Base-by-base conservation (phyloP, 2,329 filamentous ascomycete genomes). In the Ophiostoma piceae region DNA sequence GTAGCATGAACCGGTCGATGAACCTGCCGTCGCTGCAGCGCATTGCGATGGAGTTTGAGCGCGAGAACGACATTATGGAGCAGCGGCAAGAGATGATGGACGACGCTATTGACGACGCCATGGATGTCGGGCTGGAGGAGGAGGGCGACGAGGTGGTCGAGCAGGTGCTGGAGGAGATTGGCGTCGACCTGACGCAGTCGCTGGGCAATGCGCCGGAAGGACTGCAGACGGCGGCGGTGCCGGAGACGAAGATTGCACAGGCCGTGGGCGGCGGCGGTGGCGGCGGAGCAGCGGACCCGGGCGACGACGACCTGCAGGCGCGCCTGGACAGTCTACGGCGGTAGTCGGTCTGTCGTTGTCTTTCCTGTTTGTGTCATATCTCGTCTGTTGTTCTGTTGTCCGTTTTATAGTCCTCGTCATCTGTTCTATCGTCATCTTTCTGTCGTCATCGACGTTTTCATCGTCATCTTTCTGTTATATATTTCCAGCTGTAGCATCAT, bases 51-150 rank as follows among this genome's bases (percentile, higher is more conserved):
- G 95, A 99, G 77, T 99, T 99, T 76, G 95, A 99, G 81, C 90
- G 92, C 76, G 95, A 99, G 80, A 99, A 98, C 80, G 95, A 98
- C 77, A 94, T 99, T 71, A 99, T 99, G 95, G 95, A 99, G 75
- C 93, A 98, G 81, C 87, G 95, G 73, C 94, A 98, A 79, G 95
- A 98, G 80, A 97, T 99, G 92, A 98, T 99, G 95, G 94, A 98
- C 77, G 95, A 98, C 79, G 94, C 93, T 26, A 95, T 99, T 71
- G 95, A 99, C 78, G 95, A 99, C 78, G 94, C 94, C 67, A 97
- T 95, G 76, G 95, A 96, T 32, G 84, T 96, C 51, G 88, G 87
- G 19, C 88, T 96, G 72, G 95, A 99, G 77, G 95, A 97, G 75
- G 95, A 98, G 79, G 92, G 94, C 43, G 95, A 99, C 75, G 95